These are phyloP conservation scores for Clausena lansium DNA, from an alignment of 345 rosid genomes.

Conservation along the genomic window DNA sequence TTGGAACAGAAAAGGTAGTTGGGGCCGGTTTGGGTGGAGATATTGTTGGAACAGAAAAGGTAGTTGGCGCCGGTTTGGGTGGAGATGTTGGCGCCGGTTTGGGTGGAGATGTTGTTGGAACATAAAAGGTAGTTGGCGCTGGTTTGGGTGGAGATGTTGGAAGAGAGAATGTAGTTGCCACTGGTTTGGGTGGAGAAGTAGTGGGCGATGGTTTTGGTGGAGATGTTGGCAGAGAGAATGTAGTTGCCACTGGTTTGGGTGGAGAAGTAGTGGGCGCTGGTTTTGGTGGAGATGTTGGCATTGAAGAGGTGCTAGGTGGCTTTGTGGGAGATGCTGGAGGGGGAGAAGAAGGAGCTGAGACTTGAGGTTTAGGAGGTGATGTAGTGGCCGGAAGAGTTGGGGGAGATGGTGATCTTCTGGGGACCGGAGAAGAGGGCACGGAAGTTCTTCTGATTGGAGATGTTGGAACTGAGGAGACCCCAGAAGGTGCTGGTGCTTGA, in stretches of 20 bases:
- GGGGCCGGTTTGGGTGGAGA: no score
- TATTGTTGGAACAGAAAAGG: no score
- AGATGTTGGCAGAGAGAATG: neutral
- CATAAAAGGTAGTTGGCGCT: no score
- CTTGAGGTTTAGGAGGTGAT: slow-evolving; percentile 13
- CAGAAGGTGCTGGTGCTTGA: slow-evolving; percentile 14
- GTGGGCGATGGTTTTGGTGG: neutral
- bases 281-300: slow-evolving; percentile 12
- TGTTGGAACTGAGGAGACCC: slow-evolving; percentile 25
- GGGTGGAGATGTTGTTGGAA: no score
- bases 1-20: no score
- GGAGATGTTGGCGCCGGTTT: no score
- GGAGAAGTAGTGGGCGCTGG: neutral
- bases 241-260: no score
- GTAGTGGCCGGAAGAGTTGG: neutral
- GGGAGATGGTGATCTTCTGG: neutral
- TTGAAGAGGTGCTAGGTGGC: neutral
- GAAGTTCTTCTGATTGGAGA: slow-evolving; percentile 20
- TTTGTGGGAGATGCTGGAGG: slow-evolving; percentile 8
- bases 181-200: neutral
- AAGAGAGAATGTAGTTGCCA: no score
- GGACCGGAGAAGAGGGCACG: slow-evolving; percentile 34
- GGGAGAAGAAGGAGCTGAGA: slow-evolving; percentile 14
- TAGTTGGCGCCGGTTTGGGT: no score
- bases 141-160: no score